A percentile compares a stretch with the other conserved stretches of the same genome.
These are phyloP conservation scores for Staphylotrichum longicolle DNA, from an alignment of 495 filamentous ascomycete genomes.

Conservation along the genomic window DNA sequence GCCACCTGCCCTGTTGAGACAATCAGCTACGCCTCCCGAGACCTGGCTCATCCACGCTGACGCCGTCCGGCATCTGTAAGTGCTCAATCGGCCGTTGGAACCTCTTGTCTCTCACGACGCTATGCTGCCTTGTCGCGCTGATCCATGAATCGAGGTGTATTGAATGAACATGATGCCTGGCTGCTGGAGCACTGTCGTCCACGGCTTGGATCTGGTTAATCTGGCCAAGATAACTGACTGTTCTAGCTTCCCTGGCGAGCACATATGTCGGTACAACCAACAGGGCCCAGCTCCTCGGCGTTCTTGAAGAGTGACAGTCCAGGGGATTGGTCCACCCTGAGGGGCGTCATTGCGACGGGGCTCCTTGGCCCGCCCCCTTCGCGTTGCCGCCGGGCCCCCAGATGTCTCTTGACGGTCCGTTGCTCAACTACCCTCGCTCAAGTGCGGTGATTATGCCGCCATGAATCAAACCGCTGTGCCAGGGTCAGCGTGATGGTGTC, in stretches of 20 bases:
- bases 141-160: conserved; percentile 9
- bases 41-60: not conserved
- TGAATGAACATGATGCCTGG: not conserved
- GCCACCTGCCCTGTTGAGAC: conserved; percentile 28
- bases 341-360: conserved; percentile 9
- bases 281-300: conserved; percentile 27
- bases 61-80: not conserved
- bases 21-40: conserved; percentile 1
- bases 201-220: conserved; percentile 1
- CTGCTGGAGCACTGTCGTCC: not conserved
- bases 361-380: conserved; percentile 6
- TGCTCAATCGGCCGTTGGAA: conserved; percentile 5
- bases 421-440: not conserved
- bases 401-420: not conserved
- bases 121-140: not conserved
- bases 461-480: no score
- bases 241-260: no score
- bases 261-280: conserved; percentile 10
- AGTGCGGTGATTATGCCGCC: no score
- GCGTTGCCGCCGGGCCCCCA: conserved; percentile 6
- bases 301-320: conserved; percentile 14
- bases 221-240: not conserved
- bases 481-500: conserved; percentile 1
- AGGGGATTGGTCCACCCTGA: conserved; percentile 14
- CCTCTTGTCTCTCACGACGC: not conserved